Base-by-base conservation (phyloP, 306 rosid genomes). In the Prunus kanzakura region DNA sequence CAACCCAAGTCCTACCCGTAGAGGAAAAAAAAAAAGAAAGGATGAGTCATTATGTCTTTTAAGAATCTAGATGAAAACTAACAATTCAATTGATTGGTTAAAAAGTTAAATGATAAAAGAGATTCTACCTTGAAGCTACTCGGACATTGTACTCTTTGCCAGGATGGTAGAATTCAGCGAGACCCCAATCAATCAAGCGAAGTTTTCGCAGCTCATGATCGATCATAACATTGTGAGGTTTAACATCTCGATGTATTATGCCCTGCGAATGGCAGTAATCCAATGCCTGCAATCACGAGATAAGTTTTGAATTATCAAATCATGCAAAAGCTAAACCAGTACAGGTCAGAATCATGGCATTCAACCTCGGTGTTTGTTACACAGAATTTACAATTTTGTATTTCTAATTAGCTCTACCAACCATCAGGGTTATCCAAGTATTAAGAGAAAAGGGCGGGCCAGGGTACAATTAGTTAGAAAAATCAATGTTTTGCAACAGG, bases 141-240 rank as follows among this genome's bases (percentile, higher is more conserved):
- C 88, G 84, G 14, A 85, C 88, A 64, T 85, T 82, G 77, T 79
- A 85, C 58, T 85, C 86, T 46, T 82, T 85, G 35, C 86, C 88
- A 72, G 82, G 88, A 82, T 85, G 88, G 73, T 85, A 85, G 43
- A 85, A 82, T 76, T 85, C 86, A 35, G 88, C 86, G 64, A 85
- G 86, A 80, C 88, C 88, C 84, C 86, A 82, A 60, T 85, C 88
- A 58, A 85, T 85, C 82, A 85, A 66, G 76, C 82, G 82, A 79
- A 85, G 88, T 81, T 85, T 85, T 20, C 78, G 66, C 73, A 82
- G 69, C 50, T 85, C 86, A 20, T 85, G 88, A 52, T 85, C 88
- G 19, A 85, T 85, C 88, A 85, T 85, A 63, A 85, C 86, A 76
- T 85, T 85, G 54, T 85, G 86, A 71, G 88, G 88, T 67, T 85